Evolutionary conservation across 2,329 filamentous ascomycete species (phyloP), one percentile per base, ranked within the genome.

Genomic region (Pestalotiopsis sp.): DNA sequence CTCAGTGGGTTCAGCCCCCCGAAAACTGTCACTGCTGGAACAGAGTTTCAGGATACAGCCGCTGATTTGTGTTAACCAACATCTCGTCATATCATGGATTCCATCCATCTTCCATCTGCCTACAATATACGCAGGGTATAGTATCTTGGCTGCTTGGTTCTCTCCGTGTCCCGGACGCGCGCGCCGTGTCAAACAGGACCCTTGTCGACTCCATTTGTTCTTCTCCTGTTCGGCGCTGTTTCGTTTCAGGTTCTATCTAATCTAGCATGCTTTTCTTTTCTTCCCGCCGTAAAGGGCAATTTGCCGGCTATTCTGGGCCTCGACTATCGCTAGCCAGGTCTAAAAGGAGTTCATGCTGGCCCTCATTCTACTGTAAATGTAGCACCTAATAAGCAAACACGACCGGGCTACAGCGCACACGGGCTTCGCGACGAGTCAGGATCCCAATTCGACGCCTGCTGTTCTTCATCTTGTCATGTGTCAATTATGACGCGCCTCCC

Each of bases 391-490:
- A 36, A 36, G 31, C 17, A 52, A 52, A 17, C 20, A 52, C 45
- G 17, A 52, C 45, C 45, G 45, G 45, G 45, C 20, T 52, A 52
- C 45, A 52, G 17, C 31, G 41, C 13, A 45, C 45, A 52, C 45
- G 45, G 45, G 45, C 45, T 52, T 23, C 45, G 31, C 31, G 20
- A 9, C 45, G 45, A 52, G 45, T 52, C 45, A 52, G 45, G 45
- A 52, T 52, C 45, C 45, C 45, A 52, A 52, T 52, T 20, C 45
- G 45, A 52, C 45, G 45, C 23, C 45, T 12, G 31, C 36, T 62
- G 59, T 62, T 62, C 31, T 20, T 36, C 59, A 62, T 39, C 27
- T 62, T 27, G 27, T 62, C 59, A 62, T 20, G 25, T 62, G 36
- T 62, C 31, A 36, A 39, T n/a, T 39, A 62, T 62, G 59, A 62